Percentiles rank a stretch among this genome's conserved stretches.
Conservation (phyloP, 225 moss, liverwort and hornwort species). For the Physcomitrium patens region DNA sequence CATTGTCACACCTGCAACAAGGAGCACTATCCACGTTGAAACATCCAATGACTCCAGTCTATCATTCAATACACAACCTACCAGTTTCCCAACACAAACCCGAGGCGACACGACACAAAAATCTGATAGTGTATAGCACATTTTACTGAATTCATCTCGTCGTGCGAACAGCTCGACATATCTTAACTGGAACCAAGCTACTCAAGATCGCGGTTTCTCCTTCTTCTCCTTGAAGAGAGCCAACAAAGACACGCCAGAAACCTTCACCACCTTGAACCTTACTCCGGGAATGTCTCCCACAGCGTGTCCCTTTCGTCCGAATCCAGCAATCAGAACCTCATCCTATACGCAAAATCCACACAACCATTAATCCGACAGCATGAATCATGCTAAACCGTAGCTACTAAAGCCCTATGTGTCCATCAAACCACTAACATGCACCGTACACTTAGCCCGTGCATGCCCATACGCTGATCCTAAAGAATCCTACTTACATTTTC, state of each 20-base stretch:
- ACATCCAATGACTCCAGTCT: no score
- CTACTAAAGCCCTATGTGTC: neutral
- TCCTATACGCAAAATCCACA: conserved; percentile 32
- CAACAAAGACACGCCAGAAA: conserved; percentile 70
- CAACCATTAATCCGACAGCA: neutral
- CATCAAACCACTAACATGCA: neutral
- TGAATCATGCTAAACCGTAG: neutral
- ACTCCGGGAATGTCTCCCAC: conserved; percentile 75
- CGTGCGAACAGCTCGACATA: neutral
- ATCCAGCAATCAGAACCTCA: conserved; percentile 65
- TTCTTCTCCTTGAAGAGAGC: conserved; percentile 76
- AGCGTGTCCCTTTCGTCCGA: conserved; percentile 65
- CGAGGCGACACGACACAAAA: neutral
- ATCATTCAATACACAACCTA: conserved; percentile 1
- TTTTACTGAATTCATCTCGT: conserved; percentile 24
- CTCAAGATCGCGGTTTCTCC: conserved; percentile 71
- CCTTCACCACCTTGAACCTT: conserved; percentile 77
- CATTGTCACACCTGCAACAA: no score
- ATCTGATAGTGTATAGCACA: conserved; percentile 1
- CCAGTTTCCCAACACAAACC: neutral
- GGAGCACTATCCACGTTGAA: no score
- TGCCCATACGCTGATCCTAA: neutral
- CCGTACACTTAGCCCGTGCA: neutral
- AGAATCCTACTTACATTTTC: conserved; percentile 52
- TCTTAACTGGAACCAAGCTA: conserved; percentile 14